Conservation (phyloP, 306 rosid genomes). For the Quercus parvula region DNA sequence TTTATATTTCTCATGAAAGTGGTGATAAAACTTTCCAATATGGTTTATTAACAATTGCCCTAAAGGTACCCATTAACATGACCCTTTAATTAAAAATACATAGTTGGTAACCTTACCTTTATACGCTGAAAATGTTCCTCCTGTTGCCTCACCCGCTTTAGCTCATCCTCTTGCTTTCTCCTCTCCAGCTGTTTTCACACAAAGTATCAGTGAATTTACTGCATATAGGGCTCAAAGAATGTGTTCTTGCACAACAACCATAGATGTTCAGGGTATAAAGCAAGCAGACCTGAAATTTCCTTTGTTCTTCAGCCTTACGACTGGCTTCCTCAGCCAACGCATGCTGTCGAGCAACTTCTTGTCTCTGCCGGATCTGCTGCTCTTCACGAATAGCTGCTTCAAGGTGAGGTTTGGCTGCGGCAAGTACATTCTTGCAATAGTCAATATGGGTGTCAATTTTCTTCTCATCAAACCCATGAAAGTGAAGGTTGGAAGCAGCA, state of each 20-base stretch:
- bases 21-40: too few relatives aligned
- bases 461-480: slow-evolving; percentile 99
- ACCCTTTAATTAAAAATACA: background rate
- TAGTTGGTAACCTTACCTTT: slow-evolving; percentile 52
- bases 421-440: slow-evolving; percentile 85
- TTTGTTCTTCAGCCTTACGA: slow-evolving; percentile 96
- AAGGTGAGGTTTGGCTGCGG: slow-evolving; percentile 85
- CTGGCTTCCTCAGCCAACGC: slow-evolving; percentile 96
- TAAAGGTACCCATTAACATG: too few relatives aligned
- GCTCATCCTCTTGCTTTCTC: slow-evolving; percentile 94
- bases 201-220: slow-evolving; percentile 17
- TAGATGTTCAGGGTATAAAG: slow-evolving; percentile 8
- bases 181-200: slow-evolving; percentile 72
- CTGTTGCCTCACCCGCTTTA: slow-evolving; percentile 88
- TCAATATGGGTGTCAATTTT: slow-evolving; percentile 98
- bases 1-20: too few relatives aligned
- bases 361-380: slow-evolving; percentile 88
- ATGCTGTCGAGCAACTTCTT: slow-evolving; percentile 90
- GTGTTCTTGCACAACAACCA: slow-evolving; percentile 6
- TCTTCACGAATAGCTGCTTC: slow-evolving; percentile 93
- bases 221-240: background rate
- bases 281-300: slow-evolving; percentile 75
- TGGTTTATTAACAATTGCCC: too few relatives aligned
- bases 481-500: slow-evolving; percentile 97
- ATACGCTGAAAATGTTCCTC: slow-evolving; percentile 90